These are phyloP conservation scores for Chlorella sp. DNA, from an alignment of 139 green algal genomes.

Conservation along the genomic window DNA sequence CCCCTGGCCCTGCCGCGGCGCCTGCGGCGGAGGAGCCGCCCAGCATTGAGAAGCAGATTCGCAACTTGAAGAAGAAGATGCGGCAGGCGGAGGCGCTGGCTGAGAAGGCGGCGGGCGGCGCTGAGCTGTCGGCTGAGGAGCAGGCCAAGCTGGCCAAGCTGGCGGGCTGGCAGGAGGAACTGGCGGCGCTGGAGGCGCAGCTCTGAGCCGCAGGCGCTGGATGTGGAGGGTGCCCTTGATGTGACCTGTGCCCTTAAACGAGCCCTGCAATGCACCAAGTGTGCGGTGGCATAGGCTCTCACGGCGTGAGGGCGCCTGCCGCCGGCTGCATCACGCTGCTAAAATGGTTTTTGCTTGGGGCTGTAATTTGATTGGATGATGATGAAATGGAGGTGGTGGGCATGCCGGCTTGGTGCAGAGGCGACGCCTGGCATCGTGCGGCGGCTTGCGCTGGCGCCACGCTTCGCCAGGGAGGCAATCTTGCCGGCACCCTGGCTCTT, in stretches of 20 bases:
- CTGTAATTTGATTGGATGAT: too few relatives aligned
- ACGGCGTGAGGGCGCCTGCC: too few relatives aligned
- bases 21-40: constrained; percentile 34
- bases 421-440: not conserved
- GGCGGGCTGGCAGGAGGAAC: constrained; percentile 41
- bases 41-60: constrained; percentile 68
- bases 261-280: too few relatives aligned
- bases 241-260: too few relatives aligned
- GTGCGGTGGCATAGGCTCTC: too few relatives aligned
- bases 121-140: constrained; percentile 51
- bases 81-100: constrained; percentile 55
- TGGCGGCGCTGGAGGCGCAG: constrained; percentile 24
- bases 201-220: not conserved
- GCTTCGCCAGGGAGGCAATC: not conserved
- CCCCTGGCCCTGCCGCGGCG: not conserved
- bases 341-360: too few relatives aligned
- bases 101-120: constrained; percentile 40
- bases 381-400: too few relatives aligned
- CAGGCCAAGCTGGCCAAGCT: constrained; percentile 55
- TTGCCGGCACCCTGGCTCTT: too few relatives aligned
- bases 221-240: too few relatives aligned
- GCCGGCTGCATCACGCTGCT: too few relatives aligned
- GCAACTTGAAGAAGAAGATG: constrained; percentile 71
- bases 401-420: too few relatives aligned
- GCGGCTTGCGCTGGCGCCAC: not conserved